Base-by-base conservation (phyloP, 768 basidiomycete species). In the Cystofilobasidium capitatum region DNA sequence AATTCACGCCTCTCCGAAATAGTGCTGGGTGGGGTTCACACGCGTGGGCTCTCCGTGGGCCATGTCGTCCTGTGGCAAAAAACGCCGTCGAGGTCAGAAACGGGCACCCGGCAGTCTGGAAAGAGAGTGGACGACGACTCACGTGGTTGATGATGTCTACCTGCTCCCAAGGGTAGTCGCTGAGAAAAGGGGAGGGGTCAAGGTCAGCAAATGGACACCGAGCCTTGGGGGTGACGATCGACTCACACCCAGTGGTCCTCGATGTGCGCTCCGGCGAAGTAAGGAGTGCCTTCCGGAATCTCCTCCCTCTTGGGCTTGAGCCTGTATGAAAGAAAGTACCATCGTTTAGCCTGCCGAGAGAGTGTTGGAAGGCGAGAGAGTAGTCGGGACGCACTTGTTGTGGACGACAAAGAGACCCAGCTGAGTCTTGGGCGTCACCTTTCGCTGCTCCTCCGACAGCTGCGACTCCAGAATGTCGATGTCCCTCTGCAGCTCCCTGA, bases 401-500 rank as follows among this genome's bases (percentile, higher is more conserved):
- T 78, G 77, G 12, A 78, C 80, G 57, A 98, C 94, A 74, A 98
- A 99, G 71, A 97, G 81, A 1, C 84, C 93, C 69, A 99, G 91
- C 75, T 88, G 81, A 33, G 94, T 92, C 69, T 83, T 82, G 47
- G 39, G 66, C 40, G 31, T 61, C 51, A n/a, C 36, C 61, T 47
- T 47, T 8, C 45, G 71, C 72, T 80, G 78, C 59, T 77, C 72
- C 36, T 36, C 54, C n/a, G 68, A 36, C 31, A 64, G 62, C 22
- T 39, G 47, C 33, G 68, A 51, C 29, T 55, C 58, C 20, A 69
- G 62, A 35, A 39, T 64, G 33, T 76, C 72, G 60, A 96, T 88
- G 74, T 99, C 96, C 76, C 87, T 88, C 75, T 86, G 82, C 35
- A 99, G 84, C 77, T 99, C 96, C 10, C 83, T 81, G 55, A 97